Conservation (phyloP, 1,284 basidiomycete species). For the Malassezia arunalokei region DNA sequence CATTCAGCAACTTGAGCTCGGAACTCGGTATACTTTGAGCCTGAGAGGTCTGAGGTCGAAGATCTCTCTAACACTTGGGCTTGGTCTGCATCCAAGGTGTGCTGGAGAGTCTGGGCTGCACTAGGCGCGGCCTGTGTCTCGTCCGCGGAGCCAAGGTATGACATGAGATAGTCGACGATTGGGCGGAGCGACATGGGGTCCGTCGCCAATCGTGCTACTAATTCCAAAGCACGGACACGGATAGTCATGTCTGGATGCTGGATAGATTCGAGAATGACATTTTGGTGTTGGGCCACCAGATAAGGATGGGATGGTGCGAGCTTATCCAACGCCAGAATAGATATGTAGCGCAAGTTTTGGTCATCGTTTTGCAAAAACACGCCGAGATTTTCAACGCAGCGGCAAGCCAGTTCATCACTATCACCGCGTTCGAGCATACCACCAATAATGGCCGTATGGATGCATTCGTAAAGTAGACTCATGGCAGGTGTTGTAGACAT, state of each 20-base stretch:
- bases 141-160: constrained; percentile 56
- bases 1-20: constrained; percentile 66
- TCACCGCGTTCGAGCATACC: constrained; percentile 60
- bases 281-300: constrained; percentile 80
- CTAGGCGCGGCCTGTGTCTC: neutral
- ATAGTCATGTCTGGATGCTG: constrained; percentile 91
- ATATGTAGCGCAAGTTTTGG: constrained; percentile 90
- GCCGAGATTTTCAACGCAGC: constrained; percentile 85
- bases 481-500: constrained; percentile 93
- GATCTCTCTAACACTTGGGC: neutral
- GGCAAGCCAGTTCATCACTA: constrained; percentile 61
- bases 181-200: constrained; percentile 67
- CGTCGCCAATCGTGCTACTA: constrained; percentile 78
- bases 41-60: constrained; percentile 17
- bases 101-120: neutral
- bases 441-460: constrained; percentile 92
- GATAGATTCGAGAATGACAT: constrained; percentile 75
- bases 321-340: constrained; percentile 83
- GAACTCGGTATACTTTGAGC: constrained; percentile 59
- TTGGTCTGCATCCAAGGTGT: constrained; percentile 1
- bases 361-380: constrained; percentile 82
- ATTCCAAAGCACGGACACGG: constrained; percentile 81
- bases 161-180: constrained; percentile 73
- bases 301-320: constrained; percentile 85
- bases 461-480: constrained; percentile 91